A percentile compares a stretch with the other conserved stretches of the same genome.
These are phyloP conservation scores for Aurantiochytrium sp. DNA, from an alignment of 108 stramenopile species.

Conservation along the genomic window DNA sequence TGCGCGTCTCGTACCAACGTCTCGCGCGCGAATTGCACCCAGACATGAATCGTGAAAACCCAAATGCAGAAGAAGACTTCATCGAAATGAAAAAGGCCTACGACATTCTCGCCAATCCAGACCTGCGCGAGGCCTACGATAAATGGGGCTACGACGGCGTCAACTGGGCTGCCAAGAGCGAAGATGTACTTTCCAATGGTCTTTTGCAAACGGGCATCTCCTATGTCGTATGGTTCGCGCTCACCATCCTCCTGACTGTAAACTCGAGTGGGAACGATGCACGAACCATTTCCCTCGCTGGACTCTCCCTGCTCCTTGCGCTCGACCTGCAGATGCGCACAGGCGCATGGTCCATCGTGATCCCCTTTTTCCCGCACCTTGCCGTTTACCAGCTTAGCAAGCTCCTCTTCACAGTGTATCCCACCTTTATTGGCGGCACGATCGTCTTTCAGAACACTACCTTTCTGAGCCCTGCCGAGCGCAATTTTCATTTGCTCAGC, in stretches of 20 bases:
- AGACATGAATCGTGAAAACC: constrained; percentile 19
- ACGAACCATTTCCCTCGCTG: neutral
- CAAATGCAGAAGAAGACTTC: constrained; percentile 80
- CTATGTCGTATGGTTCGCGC: neutral
- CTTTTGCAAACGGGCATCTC: neutral
- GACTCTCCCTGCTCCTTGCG: neutral
- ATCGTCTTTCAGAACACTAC: neutral
- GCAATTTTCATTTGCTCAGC: neutral
- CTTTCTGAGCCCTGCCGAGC: neutral
- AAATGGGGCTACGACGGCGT: constrained; percentile 88
- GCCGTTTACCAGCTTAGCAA: neutral
- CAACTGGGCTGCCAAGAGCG: neutral
- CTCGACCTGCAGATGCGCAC: neutral
- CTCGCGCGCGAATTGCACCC: neutral
- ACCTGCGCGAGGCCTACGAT: constrained; percentile 88
- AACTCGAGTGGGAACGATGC: neutral
- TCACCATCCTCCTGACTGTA: neutral
- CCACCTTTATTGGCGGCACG: constrained; percentile 7
- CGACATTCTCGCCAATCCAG: constrained; percentile 88
- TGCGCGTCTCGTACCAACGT: neutral
- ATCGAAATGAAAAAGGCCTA: constrained; percentile 77
- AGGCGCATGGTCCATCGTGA: neutral
- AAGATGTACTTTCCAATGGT: neutral
- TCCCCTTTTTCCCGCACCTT: neutral
- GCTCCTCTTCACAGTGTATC: neutral